phyloP scores from a whole-genome alignment of 805 yeast species.

The Saccharomycopsis babjevae region DNA sequence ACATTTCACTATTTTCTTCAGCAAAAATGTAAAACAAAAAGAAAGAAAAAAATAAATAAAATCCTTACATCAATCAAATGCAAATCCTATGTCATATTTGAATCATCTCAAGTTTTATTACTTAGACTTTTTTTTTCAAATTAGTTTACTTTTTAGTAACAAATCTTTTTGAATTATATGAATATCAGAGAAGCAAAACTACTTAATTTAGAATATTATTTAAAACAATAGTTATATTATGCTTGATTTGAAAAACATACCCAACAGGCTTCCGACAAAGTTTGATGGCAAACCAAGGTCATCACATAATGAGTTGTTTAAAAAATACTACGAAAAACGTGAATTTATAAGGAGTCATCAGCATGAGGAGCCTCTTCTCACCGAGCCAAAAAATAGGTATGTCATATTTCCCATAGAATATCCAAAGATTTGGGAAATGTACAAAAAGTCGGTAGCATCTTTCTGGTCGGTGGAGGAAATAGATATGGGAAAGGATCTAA shows the following conservation, averaged over 20 bases:
- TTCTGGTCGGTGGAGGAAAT: constrained; percentile 99
- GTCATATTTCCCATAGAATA: constrained; percentile 94
- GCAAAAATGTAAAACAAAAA: no score
- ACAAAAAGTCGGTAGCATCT: constrained; percentile 97
- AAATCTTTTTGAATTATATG: no score
- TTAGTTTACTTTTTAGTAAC: no score
- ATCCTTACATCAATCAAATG: background rate
- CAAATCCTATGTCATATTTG: no score
- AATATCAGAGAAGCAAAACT: no score
- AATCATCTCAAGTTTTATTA: no score
- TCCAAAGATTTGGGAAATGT: constrained; percentile 97
- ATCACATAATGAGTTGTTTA: constrained; percentile 44
- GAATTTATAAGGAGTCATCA: constrained; percentile 62
- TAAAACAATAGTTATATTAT: no score
- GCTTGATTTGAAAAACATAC: background rate
- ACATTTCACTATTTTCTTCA: no score
- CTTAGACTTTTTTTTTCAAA: no score
- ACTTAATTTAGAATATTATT: no score
- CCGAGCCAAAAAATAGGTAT: constrained; percentile 76
- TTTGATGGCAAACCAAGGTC: background rate
- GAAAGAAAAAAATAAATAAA: background rate
- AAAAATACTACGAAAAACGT: constrained; percentile 56
- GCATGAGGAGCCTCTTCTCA: constrained; percentile 78
- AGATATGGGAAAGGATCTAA: constrained; percentile 82
- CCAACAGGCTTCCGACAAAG: background rate